Evolutionary conservation across 108 stramenopile species (phyloP).

Genomic region (Skeletonema marinoi): DNA sequence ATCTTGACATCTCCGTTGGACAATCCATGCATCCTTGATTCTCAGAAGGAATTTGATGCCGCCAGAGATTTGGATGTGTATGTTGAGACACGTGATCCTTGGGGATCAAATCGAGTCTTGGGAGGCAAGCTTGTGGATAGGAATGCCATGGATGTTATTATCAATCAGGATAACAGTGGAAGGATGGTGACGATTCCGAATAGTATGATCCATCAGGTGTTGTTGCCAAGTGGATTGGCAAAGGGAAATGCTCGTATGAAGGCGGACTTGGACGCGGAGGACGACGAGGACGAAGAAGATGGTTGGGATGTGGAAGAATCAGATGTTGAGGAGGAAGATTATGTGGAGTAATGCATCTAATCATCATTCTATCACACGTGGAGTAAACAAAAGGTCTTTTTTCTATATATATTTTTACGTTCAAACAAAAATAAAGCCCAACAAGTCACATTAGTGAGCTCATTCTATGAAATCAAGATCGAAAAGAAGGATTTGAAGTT

Average conservation of each 20-base stretch:
- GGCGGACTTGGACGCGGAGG: constrained; percentile 11
- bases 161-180: constrained; percentile 74
- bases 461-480: not conserved
- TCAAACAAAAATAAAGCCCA: constrained; percentile 1
- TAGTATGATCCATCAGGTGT: constrained; percentile 45
- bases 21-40: constrained; percentile 61
- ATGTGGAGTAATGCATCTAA: not conserved
- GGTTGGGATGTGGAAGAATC: constrained; percentile 3
- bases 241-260: constrained; percentile 31
- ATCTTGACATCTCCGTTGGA: constrained; percentile 67
- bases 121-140: constrained; percentile 79
- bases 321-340: constrained; percentile 8
- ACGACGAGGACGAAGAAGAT: constrained; percentile 16
- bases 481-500: not conserved
- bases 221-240: constrained; percentile 39
- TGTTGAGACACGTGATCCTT: constrained; percentile 83
- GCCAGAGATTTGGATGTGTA: constrained; percentile 61
- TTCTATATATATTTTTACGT: not conserved
- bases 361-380: not conserved
- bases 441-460: not conserved
- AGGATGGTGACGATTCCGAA: constrained; percentile 86
- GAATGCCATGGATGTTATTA: constrained; percentile 82
- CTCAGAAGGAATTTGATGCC: constrained; percentile 79
- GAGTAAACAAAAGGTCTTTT: not conserved
- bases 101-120: constrained; percentile 78